Conservation (phyloP, 2,329 filamentous ascomycete genomes). For the Diaporthe batatas region DNA sequence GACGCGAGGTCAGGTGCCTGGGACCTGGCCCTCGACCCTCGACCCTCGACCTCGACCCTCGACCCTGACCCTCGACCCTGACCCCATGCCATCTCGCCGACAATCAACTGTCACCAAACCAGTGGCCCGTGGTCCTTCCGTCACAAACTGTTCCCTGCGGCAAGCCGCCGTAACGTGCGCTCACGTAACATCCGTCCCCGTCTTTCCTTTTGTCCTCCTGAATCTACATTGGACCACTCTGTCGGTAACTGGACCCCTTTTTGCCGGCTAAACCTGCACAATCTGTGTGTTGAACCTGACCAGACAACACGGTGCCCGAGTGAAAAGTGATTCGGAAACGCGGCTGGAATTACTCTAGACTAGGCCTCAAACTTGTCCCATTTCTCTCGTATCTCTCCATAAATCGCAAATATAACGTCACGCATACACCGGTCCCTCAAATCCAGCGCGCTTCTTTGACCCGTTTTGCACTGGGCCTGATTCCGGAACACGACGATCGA, state of each 20-base stretch:
- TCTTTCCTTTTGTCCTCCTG: not conserved
- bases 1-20: conserved; percentile 16
- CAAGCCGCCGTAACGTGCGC: conserved; percentile 2
- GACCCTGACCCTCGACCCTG: too few species aligned
- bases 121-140: not conserved
- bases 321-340: not conserved
- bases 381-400: not conserved
- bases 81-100: conserved; percentile 6
- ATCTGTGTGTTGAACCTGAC: not conserved
- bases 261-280: conserved; percentile 6
- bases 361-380: not conserved
- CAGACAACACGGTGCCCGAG: not conserved
- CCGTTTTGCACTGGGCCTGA: not conserved
- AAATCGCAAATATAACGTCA: not conserved
- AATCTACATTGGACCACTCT: conserved; percentile 1
- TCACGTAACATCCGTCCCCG: conserved; percentile 12
- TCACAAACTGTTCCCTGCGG: not conserved
- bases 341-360: not conserved
- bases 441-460: too few species aligned
- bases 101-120: conserved; percentile 6
- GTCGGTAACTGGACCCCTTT: conserved; percentile 19
- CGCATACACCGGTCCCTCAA: not conserved
- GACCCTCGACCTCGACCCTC: too few species aligned
- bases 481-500: not conserved
- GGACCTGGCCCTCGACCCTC: too few species aligned